Evolutionary conservation across 805 yeast genomes (phyloP).

Genomic region (Torulaspora maleeae): DNA sequence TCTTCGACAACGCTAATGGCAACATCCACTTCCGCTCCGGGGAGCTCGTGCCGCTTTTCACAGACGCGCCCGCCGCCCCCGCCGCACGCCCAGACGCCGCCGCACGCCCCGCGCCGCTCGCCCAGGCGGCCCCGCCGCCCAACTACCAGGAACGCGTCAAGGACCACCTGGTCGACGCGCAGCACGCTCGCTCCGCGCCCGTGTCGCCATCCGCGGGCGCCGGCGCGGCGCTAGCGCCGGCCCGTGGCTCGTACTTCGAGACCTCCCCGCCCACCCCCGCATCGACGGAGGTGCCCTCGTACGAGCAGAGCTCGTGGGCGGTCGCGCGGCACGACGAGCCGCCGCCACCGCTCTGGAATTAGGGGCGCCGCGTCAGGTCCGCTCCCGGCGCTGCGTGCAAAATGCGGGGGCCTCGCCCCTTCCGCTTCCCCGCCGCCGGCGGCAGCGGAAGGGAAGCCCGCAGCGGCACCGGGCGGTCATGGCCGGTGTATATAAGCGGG

Average conservation of each 20-base stretch:
- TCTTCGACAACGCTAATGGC: constrained; percentile 37
- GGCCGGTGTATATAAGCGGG: too few relatives aligned
- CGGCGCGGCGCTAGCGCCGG: background rate
- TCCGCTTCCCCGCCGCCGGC: too few relatives aligned
- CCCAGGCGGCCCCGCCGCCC: constrained; percentile 14
- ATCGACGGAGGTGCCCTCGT: constrained; percentile 13
- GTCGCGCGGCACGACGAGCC: constrained; percentile 3
- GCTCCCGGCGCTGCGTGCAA: background rate
- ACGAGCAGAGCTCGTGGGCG: constrained; percentile 11
- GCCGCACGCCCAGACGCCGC: constrained; percentile 2
- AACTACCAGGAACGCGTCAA: constrained; percentile 15
- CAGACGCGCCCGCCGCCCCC: constrained; percentile 5
- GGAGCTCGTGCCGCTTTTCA: constrained; percentile 33
- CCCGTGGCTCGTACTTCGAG: background rate
- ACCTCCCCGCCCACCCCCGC: background rate
- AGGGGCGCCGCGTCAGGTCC: background rate
- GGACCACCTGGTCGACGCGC: constrained; percentile 32
- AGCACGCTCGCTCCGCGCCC: constrained; percentile 5
- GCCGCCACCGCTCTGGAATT: constrained; percentile 4
- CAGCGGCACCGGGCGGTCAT: too few relatives aligned
- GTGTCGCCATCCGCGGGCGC: background rate
- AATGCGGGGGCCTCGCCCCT: background rate
- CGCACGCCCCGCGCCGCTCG: constrained; percentile 8
- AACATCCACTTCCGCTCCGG: constrained; percentile 41
- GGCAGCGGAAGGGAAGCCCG: background rate